Conservation (phyloP, 2,329 filamentous ascomycete species). For the Penicillium sp. region DNA sequence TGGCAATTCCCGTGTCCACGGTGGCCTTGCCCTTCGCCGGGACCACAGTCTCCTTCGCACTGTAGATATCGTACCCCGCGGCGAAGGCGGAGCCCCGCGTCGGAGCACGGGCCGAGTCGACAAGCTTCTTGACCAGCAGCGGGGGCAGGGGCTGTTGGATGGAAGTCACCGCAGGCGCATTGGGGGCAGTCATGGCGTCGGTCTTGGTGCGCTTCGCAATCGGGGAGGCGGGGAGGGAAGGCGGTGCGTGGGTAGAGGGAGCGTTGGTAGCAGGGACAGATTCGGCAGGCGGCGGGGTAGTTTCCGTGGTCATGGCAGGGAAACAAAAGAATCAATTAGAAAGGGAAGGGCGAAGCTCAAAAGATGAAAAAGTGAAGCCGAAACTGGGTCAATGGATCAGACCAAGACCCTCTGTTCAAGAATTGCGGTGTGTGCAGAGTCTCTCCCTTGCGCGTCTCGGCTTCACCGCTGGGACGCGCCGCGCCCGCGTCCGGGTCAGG, state of each 20-base stretch:
- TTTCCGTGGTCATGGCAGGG: constrained; percentile 44
- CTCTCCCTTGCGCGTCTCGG: constrained; percentile 19
- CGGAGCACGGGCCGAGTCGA: constrained; percentile 72
- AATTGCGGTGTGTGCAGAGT: constrained; percentile 27
- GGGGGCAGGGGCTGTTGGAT: constrained; percentile 52
- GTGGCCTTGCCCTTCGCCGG: constrained; percentile 79
- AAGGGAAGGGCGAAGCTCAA: not conserved
- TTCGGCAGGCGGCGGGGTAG: constrained; percentile 40
- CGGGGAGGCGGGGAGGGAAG: constrained; percentile 67
- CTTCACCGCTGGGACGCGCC: constrained; percentile 25
- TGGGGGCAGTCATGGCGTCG: constrained; percentile 34
- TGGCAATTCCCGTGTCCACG: constrained; percentile 86
- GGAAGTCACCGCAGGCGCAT: constrained; percentile 34
- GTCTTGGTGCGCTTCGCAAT: constrained; percentile 78
- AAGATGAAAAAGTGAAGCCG: constrained; percentile 1
- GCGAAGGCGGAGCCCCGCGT: constrained; percentile 86
- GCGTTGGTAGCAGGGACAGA: constrained; percentile 25
- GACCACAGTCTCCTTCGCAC: constrained; percentile 67
- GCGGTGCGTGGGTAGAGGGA: constrained; percentile 49
- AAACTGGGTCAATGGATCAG: too few relatives aligned
- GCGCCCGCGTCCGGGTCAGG: not conserved
- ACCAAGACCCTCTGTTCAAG: too few relatives aligned
- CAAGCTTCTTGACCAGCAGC: constrained; percentile 84
- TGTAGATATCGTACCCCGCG: constrained; percentile 92
- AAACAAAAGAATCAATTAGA: constrained; percentile 1